Conservation (phyloP, 129 eudicot species). For the Oenanthe sinensis region DNA sequence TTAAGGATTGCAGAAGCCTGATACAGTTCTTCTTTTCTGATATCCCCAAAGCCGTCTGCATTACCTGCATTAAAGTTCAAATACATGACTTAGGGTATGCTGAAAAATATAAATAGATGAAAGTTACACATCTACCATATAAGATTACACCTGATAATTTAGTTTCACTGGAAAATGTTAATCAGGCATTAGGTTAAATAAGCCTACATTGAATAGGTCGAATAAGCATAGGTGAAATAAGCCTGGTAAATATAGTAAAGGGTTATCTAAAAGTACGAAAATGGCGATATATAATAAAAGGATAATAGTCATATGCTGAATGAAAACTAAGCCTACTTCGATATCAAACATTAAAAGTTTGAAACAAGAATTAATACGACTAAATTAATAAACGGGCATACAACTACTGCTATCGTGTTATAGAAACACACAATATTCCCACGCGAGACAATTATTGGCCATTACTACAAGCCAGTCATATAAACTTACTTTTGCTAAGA, state of each 20-base stretch:
- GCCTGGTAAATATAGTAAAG: neutral
- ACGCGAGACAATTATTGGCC: neutral
- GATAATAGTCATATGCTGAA: neutral
- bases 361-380: neutral
- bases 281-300: neutral
- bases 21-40: constrained; percentile 74
- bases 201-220: too few species aligned
- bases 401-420: neutral
- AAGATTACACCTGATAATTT: neutral
- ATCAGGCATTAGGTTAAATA: too few species aligned
- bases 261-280: neutral
- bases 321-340: neutral
- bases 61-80: constrained; percentile 39
- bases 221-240: too few species aligned
- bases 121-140: neutral
- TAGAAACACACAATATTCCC: neutral
- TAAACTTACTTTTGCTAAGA: neutral
- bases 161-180: neutral
- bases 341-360: neutral
- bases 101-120: neutral
- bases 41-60: constrained; percentile 72
- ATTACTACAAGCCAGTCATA: neutral
- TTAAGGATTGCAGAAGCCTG: constrained; percentile 64
- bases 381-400: neutral
- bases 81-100: neutral